Evolutionary conservation across 2,329 filamentous ascomycete genomes (phyloP).

Genomic region (Verticillium klebahnii): DNA sequence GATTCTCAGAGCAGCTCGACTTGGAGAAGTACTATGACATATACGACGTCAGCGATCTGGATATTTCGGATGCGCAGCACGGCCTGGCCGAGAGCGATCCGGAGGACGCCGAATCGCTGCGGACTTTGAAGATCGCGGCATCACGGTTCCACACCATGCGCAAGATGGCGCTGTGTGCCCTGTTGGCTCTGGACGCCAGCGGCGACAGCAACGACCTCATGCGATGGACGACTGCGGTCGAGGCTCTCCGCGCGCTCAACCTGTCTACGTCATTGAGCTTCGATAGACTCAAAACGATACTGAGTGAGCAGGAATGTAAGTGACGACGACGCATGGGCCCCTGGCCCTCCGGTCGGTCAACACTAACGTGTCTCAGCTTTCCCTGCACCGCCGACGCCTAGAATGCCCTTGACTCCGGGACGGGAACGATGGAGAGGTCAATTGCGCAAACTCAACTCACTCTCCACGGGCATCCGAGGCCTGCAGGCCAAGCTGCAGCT

Average conservation of each 20-base stretch:
- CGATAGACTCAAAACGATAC: conserved; percentile 60
- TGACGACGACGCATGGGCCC: conserved; percentile 23
- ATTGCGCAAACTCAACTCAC: conserved; percentile 78
- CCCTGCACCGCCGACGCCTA: conserved; percentile 50
- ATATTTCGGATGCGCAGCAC: conserved; percentile 65
- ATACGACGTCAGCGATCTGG: conserved; percentile 71
- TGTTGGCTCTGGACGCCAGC: conserved; percentile 80
- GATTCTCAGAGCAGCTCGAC: conserved; percentile 73
- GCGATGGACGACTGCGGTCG: conserved; percentile 73
- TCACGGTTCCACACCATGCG: conserved; percentile 76
- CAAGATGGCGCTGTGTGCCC: conserved; percentile 82
- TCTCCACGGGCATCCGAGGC: conserved; percentile 86
- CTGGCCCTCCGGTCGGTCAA: neutral
- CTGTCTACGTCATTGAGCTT: conserved; percentile 57
- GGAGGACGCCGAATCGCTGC: conserved; percentile 73
- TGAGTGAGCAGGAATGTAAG: conserved; percentile 77
- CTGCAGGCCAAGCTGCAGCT: conserved; percentile 94
- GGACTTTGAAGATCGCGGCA: conserved; percentile 75
- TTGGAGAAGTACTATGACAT: conserved; percentile 91
- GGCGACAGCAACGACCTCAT: conserved; percentile 72
- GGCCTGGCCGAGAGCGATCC: conserved; percentile 62
- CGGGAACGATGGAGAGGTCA: conserved; percentile 82
- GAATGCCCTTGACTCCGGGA: conserved; percentile 61
- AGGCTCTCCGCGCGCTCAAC: conserved; percentile 66
- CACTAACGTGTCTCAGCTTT: conserved; percentile 36